Evolutionary conservation across 345 rosid species (phyloP), one percentile per base, ranked within the genome.

Genomic region (Fremontodendron californicum): DNA sequence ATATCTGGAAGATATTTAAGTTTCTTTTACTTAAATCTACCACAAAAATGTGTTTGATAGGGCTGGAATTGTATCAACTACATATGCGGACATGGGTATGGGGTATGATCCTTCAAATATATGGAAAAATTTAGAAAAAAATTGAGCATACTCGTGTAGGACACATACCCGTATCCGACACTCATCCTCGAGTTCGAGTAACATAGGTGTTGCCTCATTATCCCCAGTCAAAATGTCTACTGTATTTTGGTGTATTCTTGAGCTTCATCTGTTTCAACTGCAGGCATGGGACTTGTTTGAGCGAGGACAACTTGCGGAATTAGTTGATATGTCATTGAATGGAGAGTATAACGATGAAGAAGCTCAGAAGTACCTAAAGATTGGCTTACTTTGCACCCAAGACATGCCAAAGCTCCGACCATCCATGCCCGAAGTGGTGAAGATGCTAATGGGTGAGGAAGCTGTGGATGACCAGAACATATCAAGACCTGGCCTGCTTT

Each of bases 321-420:
- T 86, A 75, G 87, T 80, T 15, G 93, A 88, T 63, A 6, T 70
- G 18, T 71, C 82, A n/a, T 25, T 88, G 75, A 42, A 60, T 4
- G 85, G 77, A 6, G 84, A 86, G 75, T 85, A 51, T 21, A 71
- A 85, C 21, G 27, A 25, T 27, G 87, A 84, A 73, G 91, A 90
- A 77, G 90, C 87, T 72, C 63, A 58, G 55, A 83, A 71, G 51
- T 90, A 73, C 85, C 73, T 90, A 46, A 88, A 83, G 83, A 81
- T 88, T 63, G 89, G 86, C 15, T 88, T 90, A 37, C 88, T 88
- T 19, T 88, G 93, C 89, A 88, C 89, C 58, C 93, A 90, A 77
- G 93, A 88, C 27, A 65, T 54, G 84, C 82, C 93, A 21, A 88
- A 84, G 79, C 82, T 78, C 60, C 84, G 93, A 35, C 93, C 93